Conservation (phyloP, 2,329 filamentous ascomycete genomes). For the Scytalidium sp. region DNA sequence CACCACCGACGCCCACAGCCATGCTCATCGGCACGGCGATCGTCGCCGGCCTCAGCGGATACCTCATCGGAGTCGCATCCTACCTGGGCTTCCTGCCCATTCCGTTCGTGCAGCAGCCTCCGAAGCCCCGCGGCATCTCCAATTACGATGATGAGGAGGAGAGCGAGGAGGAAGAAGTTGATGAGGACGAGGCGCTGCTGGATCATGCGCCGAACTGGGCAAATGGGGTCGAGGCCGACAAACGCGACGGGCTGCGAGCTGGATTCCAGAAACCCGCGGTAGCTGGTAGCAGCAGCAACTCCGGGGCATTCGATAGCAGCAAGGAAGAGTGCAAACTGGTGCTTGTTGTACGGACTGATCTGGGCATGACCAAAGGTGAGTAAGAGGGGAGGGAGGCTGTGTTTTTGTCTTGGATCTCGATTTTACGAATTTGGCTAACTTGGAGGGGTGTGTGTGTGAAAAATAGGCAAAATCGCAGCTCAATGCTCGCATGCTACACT, state of each 20-base stretch:
- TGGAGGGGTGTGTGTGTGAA: conserved; percentile 93
- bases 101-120: conserved; percentile 21
- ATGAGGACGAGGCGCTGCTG: conserved; percentile 48
- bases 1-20: conserved; percentile 32
- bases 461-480: conserved; percentile 89
- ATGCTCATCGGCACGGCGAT: conserved; percentile 72
- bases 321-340: conserved; percentile 92
- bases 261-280: conserved; percentile 27
- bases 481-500: conserved; percentile 96
- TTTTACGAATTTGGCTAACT: not conserved
- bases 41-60: conserved; percentile 71
- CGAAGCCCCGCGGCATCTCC: conserved; percentile 46
- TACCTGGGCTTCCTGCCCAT: conserved; percentile 72
- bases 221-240: conserved; percentile 58
- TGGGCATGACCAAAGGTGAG: conserved; percentile 96
- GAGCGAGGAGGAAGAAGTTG: conserved; percentile 65
- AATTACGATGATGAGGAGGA: conserved; percentile 60
- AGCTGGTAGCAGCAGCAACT: conserved; percentile 42
- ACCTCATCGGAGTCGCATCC: conserved; percentile 72
- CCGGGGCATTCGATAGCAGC: conserved; percentile 33
- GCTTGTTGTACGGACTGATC: conserved; percentile 85
- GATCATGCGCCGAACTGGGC: conserved; percentile 68
- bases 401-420: not conserved
- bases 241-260: conserved; percentile 50
- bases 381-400: not conserved